Percentiles rank a stretch among this genome's conserved stretches.
phyloP scores from a whole-genome alignment of 2,329 filamentous ascomycete species.

The Zymoseptoria brevis region DNA sequence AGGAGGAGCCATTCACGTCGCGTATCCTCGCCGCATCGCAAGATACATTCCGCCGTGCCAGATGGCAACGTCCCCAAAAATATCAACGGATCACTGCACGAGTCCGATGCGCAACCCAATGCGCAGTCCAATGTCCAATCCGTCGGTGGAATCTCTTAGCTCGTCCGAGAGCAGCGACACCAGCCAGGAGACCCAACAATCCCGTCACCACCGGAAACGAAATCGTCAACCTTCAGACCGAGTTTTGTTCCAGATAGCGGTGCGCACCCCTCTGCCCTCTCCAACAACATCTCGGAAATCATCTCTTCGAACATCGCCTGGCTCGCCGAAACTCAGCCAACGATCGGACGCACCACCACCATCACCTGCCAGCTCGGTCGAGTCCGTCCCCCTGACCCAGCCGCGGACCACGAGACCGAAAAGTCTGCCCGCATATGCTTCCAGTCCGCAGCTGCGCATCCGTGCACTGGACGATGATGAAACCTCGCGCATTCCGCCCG shows the following conservation, averaged over 20 bases:
- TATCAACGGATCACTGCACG: background rate
- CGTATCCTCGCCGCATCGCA: background rate
- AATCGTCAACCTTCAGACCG: background rate
- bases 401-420: background rate
- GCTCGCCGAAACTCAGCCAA: background rate
- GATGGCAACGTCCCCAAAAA: background rate
- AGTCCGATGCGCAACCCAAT: background rate
- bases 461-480: background rate
- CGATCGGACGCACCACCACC: background rate
- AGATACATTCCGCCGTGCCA: background rate
- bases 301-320: background rate
- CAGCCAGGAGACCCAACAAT: background rate
- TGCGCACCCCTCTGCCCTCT: background rate
- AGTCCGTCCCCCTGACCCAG: constrained; percentile 4
- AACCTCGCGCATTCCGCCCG: constrained; percentile 4
- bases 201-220: background rate
- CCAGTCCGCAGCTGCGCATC: background rate
- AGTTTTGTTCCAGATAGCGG: background rate
- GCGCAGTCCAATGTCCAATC: background rate
- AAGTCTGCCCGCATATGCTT: background rate
- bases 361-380: constrained; percentile 10
- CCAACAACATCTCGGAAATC: background rate
- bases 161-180: background rate
- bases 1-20: background rate
- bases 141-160: background rate